Evolutionary conservation across 1,284 basidiomycete species (phyloP), one percentile per base, ranked within the genome.

Genomic region (Cutaneotrichosporon sp.): DNA sequence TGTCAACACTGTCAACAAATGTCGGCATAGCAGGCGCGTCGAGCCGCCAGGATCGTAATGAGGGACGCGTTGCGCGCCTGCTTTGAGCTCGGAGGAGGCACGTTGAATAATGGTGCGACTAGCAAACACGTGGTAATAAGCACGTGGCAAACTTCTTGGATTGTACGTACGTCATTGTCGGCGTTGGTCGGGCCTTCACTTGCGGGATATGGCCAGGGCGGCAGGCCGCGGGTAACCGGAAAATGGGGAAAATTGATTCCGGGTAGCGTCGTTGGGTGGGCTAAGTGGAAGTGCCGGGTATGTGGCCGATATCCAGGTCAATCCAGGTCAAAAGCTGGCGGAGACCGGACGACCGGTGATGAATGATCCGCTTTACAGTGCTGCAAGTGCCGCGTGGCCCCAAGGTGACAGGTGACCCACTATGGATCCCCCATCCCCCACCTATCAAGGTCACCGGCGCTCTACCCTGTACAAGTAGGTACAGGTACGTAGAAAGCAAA

Each of bases 1-100:
- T 56, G 55, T 56, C 38, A 40, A 56, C 51, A 53, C 31, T 56
- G 55, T 56, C 38, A 40, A 56, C 51, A 53, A 53, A 26, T 50
- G 14, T 26, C 22, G 21, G 38, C 30, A n/a, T 26, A 42, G 16
- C 55, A 26, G 38, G 38, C 55, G 55, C 55, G 55, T 56, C 36
- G 13, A 26, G 26, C 26, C 1, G 26, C 26, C 26, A 26, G 26
- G 6, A 22, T 26, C 49, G 16, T 30, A 5, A 50, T 21, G n/a
- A 5, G 11, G 22, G 22, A 50, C 49, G 49, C 49, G 49, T 50
- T 13, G 49, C 49, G 49, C 49, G 49, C 49, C 49, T 50, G 49
- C 30, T 11, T 4, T 26, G 13, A 50, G 22, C 22, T 26, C 22
- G 21, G 22, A 18, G 5, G 18, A 46, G 42, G 42, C 42, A n/a